phyloP scores from a whole-genome alignment of 441 rosid species.

The Syzygium malaccense region DNA sequence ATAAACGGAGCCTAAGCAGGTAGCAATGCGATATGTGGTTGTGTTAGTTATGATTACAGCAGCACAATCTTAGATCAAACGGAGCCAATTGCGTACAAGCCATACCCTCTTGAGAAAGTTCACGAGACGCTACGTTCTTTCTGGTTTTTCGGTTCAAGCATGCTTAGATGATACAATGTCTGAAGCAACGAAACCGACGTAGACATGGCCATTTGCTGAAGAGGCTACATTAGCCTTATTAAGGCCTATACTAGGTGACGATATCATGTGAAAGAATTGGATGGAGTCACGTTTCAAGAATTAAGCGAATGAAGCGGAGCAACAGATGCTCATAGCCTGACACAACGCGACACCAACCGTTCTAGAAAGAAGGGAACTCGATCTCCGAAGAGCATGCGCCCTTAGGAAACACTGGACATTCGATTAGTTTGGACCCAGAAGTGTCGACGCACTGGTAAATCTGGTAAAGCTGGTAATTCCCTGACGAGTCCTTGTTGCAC shows the following conservation, averaged over 20 bases:
- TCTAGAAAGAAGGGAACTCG: conserved; percentile 61
- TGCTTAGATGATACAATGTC: background rate
- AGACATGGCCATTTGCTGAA: background rate
- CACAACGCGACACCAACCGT: background rate
- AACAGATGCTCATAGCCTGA: background rate
- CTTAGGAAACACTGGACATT: conserved; percentile 56
- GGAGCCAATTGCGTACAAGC: background rate
- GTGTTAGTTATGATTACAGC: background rate
- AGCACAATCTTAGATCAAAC: background rate
- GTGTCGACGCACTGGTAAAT: conserved; percentile 58
- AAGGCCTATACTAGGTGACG: background rate
- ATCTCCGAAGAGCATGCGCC: conserved; percentile 42
- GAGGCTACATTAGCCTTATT: background rate
- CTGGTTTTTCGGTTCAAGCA: background rate
- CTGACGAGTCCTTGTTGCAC: conserved; percentile 53
- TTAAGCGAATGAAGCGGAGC: background rate
- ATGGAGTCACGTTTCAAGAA: background rate
- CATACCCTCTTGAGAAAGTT: background rate
- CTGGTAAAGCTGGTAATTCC: conserved; percentile 68
- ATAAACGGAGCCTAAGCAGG: too few species aligned
- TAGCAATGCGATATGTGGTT: background rate
- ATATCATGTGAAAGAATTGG: background rate
- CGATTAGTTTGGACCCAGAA: conserved; percentile 36
- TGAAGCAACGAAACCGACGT: background rate
- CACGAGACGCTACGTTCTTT: background rate